These are phyloP conservation scores for Massariosphaeria phaeospora DNA, from an alignment of 495 filamentous ascomycete species.

Conservation along the genomic window DNA sequence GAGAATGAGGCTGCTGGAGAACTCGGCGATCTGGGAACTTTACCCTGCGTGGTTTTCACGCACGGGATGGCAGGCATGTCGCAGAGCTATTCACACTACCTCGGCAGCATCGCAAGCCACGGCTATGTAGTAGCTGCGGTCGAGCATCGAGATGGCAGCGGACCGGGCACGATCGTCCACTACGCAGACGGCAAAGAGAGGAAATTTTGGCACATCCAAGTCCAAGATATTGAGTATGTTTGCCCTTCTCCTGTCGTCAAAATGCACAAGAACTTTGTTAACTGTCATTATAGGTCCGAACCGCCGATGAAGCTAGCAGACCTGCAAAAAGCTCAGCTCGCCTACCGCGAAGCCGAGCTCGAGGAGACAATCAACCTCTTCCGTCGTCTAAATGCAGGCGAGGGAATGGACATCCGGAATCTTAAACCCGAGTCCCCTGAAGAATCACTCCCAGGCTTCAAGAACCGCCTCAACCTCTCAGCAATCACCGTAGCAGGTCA, in stretches of 20 bases:
- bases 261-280: background rate
- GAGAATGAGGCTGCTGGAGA: background rate
- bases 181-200: conserved; percentile 30
- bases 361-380: conserved; percentile 47
- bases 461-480: conserved; percentile 37
- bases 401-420: conserved; percentile 37
- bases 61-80: conserved; percentile 51
- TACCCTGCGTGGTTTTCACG: conserved; percentile 50
- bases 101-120: conserved; percentile 50
- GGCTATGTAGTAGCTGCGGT: conserved; percentile 50
- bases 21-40: conserved; percentile 4
- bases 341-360: conserved; percentile 52
- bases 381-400: conserved; percentile 42
- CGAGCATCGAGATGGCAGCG: conserved; percentile 53
- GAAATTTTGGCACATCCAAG: conserved; percentile 31
- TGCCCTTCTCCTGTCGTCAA: background rate
- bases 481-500: conserved; percentile 49
- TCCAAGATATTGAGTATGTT: conserved; percentile 26
- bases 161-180: conserved; percentile 46
- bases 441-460: conserved; percentile 33
- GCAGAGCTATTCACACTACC: conserved; percentile 51
- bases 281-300: background rate
- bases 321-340: conserved; percentile 47
- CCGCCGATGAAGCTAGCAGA: conserved; percentile 23
- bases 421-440: conserved; percentile 34